Percentiles rank a stretch among this genome's conserved stretches.
These are phyloP conservation scores for Pseudognaphalium luteoalbum DNA, from an alignment of 129 eudicot genomes.

Conservation along the genomic window DNA sequence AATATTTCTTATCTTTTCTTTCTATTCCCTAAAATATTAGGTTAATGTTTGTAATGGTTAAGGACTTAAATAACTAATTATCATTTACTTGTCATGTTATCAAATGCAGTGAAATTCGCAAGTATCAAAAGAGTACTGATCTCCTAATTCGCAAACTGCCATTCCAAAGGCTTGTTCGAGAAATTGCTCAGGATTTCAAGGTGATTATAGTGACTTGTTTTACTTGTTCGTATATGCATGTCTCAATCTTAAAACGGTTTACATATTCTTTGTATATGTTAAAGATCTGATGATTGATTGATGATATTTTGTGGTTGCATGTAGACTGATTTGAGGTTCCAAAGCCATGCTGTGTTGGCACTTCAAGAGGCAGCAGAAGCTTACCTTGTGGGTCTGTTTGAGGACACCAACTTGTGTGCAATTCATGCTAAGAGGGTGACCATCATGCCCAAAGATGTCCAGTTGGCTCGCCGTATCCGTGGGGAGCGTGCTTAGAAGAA, in stretches of 20 bases:
- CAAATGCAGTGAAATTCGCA: background rate
- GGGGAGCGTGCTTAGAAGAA: background rate
- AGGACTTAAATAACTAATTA: too few species aligned
- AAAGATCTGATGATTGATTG: background rate
- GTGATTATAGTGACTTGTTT: background rate
- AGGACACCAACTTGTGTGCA: background rate
- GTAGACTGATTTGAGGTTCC: background rate
- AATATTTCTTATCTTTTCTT: background rate
- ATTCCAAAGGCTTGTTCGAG: background rate
- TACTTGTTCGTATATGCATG: too few species aligned
- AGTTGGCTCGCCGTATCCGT: background rate
- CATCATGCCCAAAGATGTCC: background rate
- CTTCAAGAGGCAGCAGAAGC: background rate
- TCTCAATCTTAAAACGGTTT: too few species aligned
- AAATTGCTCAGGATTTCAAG: background rate
- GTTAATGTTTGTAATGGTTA: background rate
- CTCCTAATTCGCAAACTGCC: background rate
- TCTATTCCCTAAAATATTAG: background rate
- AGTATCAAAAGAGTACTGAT: background rate
- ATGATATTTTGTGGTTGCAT: background rate
- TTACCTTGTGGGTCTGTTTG: background rate
- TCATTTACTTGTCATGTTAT: background rate
- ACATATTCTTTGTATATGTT: too few species aligned
- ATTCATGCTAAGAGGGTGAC: background rate
- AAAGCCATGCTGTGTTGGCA: background rate